These are phyloP conservation scores for Acarospora socialis DNA, from an alignment of 2,329 filamentous ascomycete genomes.

Conservation along the genomic window DNA sequence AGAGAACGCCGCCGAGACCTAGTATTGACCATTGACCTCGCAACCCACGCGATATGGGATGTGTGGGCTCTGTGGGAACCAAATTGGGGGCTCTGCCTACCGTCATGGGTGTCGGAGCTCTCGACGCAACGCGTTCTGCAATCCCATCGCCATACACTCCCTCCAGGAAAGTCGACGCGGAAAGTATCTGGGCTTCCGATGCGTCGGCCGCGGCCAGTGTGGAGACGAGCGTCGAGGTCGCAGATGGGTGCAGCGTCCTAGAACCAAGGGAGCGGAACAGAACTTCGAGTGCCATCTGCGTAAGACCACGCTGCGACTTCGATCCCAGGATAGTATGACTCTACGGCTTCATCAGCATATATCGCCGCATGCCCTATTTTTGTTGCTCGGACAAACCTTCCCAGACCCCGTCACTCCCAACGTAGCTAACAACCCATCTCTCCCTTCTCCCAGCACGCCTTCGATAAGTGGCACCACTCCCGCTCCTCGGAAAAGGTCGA, in stretches of 20 bases:
- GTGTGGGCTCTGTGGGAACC: conserved; percentile 21
- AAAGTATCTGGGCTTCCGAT: conserved; percentile 64
- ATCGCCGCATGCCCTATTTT: conserved; percentile 1
- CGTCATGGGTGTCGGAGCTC: conserved; percentile 30
- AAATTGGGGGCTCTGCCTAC: conserved; percentile 26
- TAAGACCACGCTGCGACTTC: conserved; percentile 70
- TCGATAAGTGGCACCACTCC: conserved; percentile 63
- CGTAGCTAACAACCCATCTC: conserved; percentile 81
- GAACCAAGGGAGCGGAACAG: conserved; percentile 69
- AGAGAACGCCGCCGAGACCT: conserved; percentile 5
- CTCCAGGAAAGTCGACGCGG: conserved; percentile 66
- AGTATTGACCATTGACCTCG: conserved; percentile 13
- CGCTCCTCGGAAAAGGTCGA: conserved; percentile 73
- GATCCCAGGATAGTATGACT: conserved; percentile 93
- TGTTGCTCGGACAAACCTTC: conserved; percentile 48
- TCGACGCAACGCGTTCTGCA: conserved; percentile 41
- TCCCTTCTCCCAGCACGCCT: conserved; percentile 68
- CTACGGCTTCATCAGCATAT: conserved; percentile 33
- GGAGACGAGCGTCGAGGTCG: conserved; percentile 49
- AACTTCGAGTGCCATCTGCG: conserved; percentile 80
- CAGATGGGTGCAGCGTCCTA: conserved; percentile 50
- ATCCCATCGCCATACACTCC: conserved; percentile 55
- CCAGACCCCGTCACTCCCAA: conserved; percentile 90
- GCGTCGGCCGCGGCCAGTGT: conserved; percentile 64
- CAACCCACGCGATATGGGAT: conserved; percentile 19